Evolutionary conservation across 2,329 filamentous ascomycete species (phyloP).

Genomic region (Dactylella cylindrospora): DNA sequence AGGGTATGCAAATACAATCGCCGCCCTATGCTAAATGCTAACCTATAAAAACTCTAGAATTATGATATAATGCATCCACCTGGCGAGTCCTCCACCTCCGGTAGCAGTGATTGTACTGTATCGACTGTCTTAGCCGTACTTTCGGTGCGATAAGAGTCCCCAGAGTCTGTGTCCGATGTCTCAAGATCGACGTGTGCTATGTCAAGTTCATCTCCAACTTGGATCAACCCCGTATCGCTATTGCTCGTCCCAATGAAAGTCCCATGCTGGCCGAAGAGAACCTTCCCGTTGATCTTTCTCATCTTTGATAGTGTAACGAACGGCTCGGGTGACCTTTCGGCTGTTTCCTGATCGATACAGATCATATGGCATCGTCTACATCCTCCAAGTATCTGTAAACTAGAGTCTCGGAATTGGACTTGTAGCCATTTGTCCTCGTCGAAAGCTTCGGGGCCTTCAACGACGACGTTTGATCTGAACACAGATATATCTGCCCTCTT

Average conservation of each 20-base stretch:
- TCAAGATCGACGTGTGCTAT: constrained; percentile 18
- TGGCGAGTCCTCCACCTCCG: not conserved
- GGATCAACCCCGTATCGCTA: constrained; percentile 1
- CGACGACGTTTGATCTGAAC: constrained; percentile 85
- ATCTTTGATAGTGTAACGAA: constrained; percentile 87
- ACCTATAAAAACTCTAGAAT: not conserved
- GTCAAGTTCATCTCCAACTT: constrained; percentile 24
- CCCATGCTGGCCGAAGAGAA: constrained; percentile 82
- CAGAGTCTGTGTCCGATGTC: constrained; percentile 34
- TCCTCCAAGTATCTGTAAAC: constrained; percentile 67
- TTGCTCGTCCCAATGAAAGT: constrained; percentile 45
- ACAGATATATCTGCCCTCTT: constrained; percentile 69
- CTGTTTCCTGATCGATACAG: constrained; percentile 84
- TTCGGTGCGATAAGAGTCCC: constrained; percentile 22
- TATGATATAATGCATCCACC: constrained; percentile 22
- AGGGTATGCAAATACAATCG: not conserved
- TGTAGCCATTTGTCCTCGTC: constrained; percentile 31
- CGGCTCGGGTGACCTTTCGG: constrained; percentile 75
- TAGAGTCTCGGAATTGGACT: constrained; percentile 21
- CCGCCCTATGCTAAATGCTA: not conserved
- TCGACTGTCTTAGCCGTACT: constrained; percentile 18
- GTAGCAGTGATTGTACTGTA: constrained; percentile 4
- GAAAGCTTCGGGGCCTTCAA: constrained; percentile 55
- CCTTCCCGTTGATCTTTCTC: constrained; percentile 76
- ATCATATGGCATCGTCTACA: constrained; percentile 96